Base-by-base conservation (phyloP, 805 yeast genomes). In the Teunomyces cretensis region DNA sequence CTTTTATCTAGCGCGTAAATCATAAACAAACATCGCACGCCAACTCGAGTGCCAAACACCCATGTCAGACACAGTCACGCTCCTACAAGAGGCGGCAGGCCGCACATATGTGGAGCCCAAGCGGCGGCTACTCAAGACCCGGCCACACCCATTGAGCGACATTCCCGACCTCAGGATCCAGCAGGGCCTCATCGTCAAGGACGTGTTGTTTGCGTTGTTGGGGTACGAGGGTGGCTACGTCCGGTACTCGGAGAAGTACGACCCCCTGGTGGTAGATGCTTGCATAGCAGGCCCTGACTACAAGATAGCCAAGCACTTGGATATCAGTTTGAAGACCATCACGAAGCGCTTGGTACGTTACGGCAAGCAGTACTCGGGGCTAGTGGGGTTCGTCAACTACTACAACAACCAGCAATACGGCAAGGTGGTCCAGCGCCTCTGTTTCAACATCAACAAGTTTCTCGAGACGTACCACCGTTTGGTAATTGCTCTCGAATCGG, bases 201-300 rank as follows among this genome's bases (percentile, higher is more conserved):
- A 92, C 60, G 59, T 90, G 8, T 55, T 89, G 15, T 76, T 75
- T 53, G 84, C 87, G 1, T 60, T 94, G 11, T 53, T 82, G 27
- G 95, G 95, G 0, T 64, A 76, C 22, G 96, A 90, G 61, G 97
- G 97, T 0, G 72, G 74, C 15, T 88, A 86, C 57, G 79, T 92
- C 30, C 70, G 90, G 36, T 88, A 77, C 58, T 75, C 83, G 27
- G 85, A 80, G 35, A 70, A 74, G 15, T 88, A 79, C 56, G 79
- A 81, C 54, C 81, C 83, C 0, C 46, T 49, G 0, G 58, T 64
- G 28, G 42, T 56, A 8, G 68, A 64, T 11, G 70, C 75, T 28
- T 61, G 76, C 36, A 64, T 84, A 3, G 61, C 60, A 11, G 96
- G 95, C 0, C 95, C 96, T 1, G 92, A 85, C 47, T 90, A 77